Base-by-base conservation (phyloP, 1,139 yeast genomes). In the Yamadazyma mexicana region DNA sequence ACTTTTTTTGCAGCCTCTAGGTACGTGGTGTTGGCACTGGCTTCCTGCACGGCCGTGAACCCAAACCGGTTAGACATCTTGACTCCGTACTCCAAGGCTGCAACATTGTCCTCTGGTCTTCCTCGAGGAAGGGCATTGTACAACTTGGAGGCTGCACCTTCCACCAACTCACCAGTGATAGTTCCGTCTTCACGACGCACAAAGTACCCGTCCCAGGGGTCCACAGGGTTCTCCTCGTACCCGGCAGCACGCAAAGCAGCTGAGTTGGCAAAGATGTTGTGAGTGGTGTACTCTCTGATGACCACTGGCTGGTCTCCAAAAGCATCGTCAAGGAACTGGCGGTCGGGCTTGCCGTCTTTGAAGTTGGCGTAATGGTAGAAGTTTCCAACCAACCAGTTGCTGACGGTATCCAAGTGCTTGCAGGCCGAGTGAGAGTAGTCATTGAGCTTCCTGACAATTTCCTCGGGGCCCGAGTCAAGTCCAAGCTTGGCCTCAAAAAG, bases 221-320 rank as follows among this genome's bases (percentile, higher is more conserved):
- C 58, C 14, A 39, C 49, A 11, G 54, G 54, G 33, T 51, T 45
- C 20, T 52, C 57, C 29, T 53, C 56, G 39, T 53, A 53, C 4
- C 58, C 58, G 11, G 57, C 58, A 17, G 58, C 58, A 39, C 52
- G 50, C 41, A 53, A 44, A 25, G 58, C 58, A 10, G 58, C 57
- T 23, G 55, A 51, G 40, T 53, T 53, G 16, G 57, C 58, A 37
- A 52, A 52, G 26, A 53, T 51, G 34, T 53, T 52, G 37, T 53
- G 58, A 14, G 58, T 53, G 14, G 46, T 52, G 29, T 53, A 53
- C 40, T 53, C 57, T 34, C 58, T 48, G 30, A 53, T 53, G 16
- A 53, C 55, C 29, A 53, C 57, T 5, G 57, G 57, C 38, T 52
- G 57, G 39, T 53, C 58, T 23, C 57, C 57, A 39, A 53, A 53